Evolutionary conservation across 345 rosid species (phyloP).

Genomic region (Camelina sativa): DNA sequence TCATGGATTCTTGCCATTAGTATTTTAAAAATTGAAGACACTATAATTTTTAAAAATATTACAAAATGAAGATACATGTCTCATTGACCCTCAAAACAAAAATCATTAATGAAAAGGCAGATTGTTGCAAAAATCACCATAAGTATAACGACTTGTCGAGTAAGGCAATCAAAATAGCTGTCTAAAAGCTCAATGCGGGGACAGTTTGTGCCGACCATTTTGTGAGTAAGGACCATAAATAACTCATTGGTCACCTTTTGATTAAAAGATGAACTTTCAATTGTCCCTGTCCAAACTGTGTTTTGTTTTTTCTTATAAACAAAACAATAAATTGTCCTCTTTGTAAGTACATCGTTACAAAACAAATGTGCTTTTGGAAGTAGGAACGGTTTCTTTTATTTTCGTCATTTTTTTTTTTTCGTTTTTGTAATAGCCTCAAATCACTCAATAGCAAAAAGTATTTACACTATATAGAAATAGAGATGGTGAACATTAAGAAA

Average conservation of each 20-base stretch:
- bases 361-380: constrained; percentile 10
- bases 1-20: neutral
- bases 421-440: neutral
- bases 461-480: neutral
- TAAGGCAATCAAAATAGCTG: constrained; percentile 30
- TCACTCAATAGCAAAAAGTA: neutral
- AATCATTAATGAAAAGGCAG: constrained; percentile 34
- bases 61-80: constrained; percentile 3
- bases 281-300: constrained; percentile 30
- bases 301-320: constrained; percentile 16
- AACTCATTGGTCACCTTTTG: constrained; percentile 29
- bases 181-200: constrained; percentile 27
- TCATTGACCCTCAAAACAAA: constrained; percentile 32
- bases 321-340: constrained; percentile 7
- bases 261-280: constrained; percentile 12
- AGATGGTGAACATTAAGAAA: neutral
- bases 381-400: constrained; percentile 3
- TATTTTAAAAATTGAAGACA: neutral
- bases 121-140: constrained; percentile 18
- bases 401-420: neutral
- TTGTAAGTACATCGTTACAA: constrained; percentile 18
- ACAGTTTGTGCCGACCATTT: constrained; percentile 46
- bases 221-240: constrained; percentile 28
- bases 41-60: neutral
- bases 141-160: constrained; percentile 29